Conservation (phyloP, 1,284 basidiomycete genomes). For the Cerioporus squamosus region DNA sequence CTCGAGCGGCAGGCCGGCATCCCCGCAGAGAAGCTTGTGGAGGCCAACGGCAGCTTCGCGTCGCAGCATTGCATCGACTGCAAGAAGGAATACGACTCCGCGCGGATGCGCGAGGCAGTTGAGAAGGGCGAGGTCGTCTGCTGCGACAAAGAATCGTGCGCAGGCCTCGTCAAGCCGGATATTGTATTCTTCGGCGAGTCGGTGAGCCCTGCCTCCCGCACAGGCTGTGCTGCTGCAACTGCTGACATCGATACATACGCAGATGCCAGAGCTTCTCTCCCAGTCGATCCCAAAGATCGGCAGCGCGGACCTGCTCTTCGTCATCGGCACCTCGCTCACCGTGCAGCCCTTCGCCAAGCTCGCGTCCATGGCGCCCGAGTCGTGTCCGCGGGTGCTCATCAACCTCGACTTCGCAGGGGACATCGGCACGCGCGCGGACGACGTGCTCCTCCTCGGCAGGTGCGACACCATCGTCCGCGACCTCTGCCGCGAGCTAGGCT, state of each 20-base stretch:
- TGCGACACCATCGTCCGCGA: constrained; percentile 68
- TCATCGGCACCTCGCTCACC: constrained; percentile 91
- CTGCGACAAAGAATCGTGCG: constrained; percentile 61
- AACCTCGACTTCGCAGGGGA: constrained; percentile 71
- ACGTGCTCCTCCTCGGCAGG: constrained; percentile 66
- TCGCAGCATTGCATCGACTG: constrained; percentile 83
- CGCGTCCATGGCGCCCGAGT: constrained; percentile 48
- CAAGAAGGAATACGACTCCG: constrained; percentile 56
- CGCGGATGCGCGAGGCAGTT: constrained; percentile 69
- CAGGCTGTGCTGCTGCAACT: background rate
- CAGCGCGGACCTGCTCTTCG: constrained; percentile 83
- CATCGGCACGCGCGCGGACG: constrained; percentile 57
- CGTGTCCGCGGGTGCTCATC: constrained; percentile 71
- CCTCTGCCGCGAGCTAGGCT: constrained; percentile 67
- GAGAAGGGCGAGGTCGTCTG: constrained; percentile 62
- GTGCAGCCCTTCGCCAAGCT: constrained; percentile 80
- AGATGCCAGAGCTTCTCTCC: constrained; percentile 67
- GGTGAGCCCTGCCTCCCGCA: constrained; percentile 42
- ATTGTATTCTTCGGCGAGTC: constrained; percentile 93
- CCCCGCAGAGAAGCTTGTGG: constrained; percentile 75
- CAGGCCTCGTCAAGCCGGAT: constrained; percentile 85
- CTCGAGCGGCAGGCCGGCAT: constrained; percentile 89
- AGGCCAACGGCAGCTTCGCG: constrained; percentile 94
- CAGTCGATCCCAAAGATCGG: constrained; percentile 50
- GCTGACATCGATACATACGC: background rate